A percentile compares a stretch with the other conserved stretches of the same genome.
These are phyloP conservation scores for Luzula sylvatica DNA, from an alignment of 176 grass and related monocot species.

Conservation along the genomic window DNA sequence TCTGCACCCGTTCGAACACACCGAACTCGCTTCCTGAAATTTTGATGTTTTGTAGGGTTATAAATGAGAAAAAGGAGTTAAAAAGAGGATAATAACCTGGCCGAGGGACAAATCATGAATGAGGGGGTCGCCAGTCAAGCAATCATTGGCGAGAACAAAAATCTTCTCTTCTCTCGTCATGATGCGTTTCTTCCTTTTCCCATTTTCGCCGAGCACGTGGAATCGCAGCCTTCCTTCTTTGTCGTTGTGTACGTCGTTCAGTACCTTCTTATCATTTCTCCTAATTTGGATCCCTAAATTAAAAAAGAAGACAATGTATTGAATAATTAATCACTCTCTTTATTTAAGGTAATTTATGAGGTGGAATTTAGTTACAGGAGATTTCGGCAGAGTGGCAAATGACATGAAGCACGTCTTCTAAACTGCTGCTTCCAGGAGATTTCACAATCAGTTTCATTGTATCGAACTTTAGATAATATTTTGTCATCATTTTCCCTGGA, in stretches of 20 bases:
- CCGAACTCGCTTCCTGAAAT: constrained; percentile 71
- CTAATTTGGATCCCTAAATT: constrained; percentile 91
- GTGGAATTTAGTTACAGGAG: constrained; percentile 38
- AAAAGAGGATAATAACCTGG: constrained; percentile 44
- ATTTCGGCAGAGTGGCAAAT: constrained; percentile 78
- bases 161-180: constrained; percentile 93
- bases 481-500: constrained; percentile 89
- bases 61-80: too few relatives aligned
- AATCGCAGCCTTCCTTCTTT: constrained; percentile 71
- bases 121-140: constrained; percentile 71
- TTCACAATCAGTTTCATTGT: constrained; percentile 96
- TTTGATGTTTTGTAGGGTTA: too few relatives aligned
- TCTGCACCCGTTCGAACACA: constrained; percentile 80
- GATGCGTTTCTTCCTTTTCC: constrained; percentile 84
- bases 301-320: too few relatives aligned
- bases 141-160: constrained; percentile 82
- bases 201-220: constrained; percentile 66
- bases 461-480: constrained; percentile 91
- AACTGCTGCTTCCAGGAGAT: constrained; percentile 63
- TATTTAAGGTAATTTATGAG: background rate
- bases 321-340: too few relatives aligned
- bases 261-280: constrained; percentile 78
- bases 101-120: constrained; percentile 80
- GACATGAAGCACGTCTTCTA: constrained; percentile 77
- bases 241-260: constrained; percentile 84